Percentiles rank a stretch among this genome's conserved stretches.
These are phyloP conservation scores for Diplodia corticola DNA, from an alignment of 2,329 filamentous ascomycete species.

Conservation along the genomic window DNA sequence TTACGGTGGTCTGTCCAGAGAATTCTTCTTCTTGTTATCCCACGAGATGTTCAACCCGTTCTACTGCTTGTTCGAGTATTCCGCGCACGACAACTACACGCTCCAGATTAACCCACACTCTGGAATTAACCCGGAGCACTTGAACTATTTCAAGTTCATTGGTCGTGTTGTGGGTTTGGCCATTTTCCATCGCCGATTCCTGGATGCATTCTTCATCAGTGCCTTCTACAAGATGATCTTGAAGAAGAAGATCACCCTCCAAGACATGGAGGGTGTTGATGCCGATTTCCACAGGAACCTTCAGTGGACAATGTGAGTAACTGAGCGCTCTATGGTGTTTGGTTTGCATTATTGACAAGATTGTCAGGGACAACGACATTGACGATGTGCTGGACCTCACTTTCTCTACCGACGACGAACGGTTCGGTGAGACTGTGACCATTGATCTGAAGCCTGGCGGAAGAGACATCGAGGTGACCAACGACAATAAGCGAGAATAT, in stretches of 20 bases:
- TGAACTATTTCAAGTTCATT: constrained; percentile 99
- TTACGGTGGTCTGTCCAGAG: constrained; percentile 94
- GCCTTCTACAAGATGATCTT: constrained; percentile 99
- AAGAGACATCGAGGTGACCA: constrained; percentile 90
- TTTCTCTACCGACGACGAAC: constrained; percentile 95
- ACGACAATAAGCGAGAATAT: constrained; percentile 99
- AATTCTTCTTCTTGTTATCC: constrained; percentile 98
- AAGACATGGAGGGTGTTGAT: constrained; percentile 98
- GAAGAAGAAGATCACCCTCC: constrained; percentile 84
- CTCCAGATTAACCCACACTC: constrained; percentile 99
- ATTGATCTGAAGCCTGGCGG: constrained; percentile 92
- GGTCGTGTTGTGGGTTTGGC: constrained; percentile 93
- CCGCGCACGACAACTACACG: constrained; percentile 99
- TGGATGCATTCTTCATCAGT: constrained; percentile 98
- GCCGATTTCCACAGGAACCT: constrained; percentile 95
- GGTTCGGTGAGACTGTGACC: constrained; percentile 90
- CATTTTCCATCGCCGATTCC: constrained; percentile 96
- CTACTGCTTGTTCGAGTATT: constrained; percentile 99
- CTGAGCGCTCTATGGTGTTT: background rate
- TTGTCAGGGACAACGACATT: constrained; percentile 81
- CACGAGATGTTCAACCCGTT: constrained; percentile 99
- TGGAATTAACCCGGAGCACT: constrained; percentile 97
- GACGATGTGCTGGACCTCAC: constrained; percentile 92
- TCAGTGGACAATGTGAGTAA: constrained; percentile 80
- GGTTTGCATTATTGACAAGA: background rate